Evolutionary conservation across 352 stramenopile species (phyloP).

Genomic region (Globisporangium splendens): DNA sequence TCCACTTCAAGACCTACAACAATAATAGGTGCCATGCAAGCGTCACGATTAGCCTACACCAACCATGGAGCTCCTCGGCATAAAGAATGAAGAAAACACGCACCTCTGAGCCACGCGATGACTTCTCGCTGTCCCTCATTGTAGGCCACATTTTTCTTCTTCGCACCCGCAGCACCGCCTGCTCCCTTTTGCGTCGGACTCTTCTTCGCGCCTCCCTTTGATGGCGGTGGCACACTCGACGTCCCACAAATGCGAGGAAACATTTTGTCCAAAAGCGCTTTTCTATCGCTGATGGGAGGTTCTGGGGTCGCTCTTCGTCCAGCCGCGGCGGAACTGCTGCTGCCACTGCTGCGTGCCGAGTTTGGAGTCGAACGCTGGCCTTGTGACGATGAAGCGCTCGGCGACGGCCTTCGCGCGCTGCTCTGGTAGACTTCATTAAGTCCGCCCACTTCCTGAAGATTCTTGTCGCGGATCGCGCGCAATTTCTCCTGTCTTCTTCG

Average conservation of each 20-base stretch:
- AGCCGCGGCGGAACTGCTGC: not conserved
- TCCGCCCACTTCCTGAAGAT: conserved; percentile 19
- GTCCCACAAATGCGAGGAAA: conserved; percentile 74
- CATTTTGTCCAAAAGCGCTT: conserved; percentile 77
- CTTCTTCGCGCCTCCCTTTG: conserved; percentile 27
- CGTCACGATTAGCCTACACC: no score
- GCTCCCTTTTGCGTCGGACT: conserved; percentile 16
- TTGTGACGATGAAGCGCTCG: not conserved
- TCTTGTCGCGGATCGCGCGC: conserved; percentile 20
- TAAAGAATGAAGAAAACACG: not conserved
- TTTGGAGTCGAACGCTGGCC: not conserved
- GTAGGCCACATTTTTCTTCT: conserved; percentile 47
- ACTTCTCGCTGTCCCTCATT: conserved; percentile 77
- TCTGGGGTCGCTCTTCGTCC: conserved; percentile 1
- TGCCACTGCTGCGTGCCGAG: not conserved
- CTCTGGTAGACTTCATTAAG: conserved; percentile 15
- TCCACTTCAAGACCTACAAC: conserved; percentile 52
- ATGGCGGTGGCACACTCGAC: conserved; percentile 17
- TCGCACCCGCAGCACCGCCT: conserved; percentile 19
- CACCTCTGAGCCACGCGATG: conserved; percentile 66
- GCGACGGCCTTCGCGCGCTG: not conserved
- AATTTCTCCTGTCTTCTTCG: conserved; percentile 37
- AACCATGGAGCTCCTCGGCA: not conserved
- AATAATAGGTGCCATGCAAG: not conserved
- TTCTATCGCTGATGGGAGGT: conserved; percentile 34